These are phyloP conservation scores for Blastobotrys mokoenaii DNA, from an alignment of 805 yeast species.

Conservation along the genomic window DNA sequence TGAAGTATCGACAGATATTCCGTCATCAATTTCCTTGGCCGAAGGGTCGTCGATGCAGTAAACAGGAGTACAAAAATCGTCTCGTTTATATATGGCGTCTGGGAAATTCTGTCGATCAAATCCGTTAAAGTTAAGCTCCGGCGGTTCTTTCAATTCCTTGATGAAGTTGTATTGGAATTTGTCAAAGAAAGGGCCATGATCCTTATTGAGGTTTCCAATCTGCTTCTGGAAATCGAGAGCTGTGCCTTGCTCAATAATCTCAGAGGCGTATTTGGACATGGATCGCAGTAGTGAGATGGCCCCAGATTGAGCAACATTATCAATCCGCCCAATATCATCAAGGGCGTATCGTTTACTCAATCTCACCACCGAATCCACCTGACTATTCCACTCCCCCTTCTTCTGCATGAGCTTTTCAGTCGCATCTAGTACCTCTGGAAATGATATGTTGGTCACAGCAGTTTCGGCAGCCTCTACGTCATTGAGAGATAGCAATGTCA, in stretches of 20 bases:
- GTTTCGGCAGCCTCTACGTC: background rate
- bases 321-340: slow-evolving; percentile 13
- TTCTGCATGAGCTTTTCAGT: background rate
- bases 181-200: slow-evolving; percentile 8
- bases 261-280: background rate
- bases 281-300: slow-evolving; percentile 9
- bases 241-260: slow-evolving; percentile 2
- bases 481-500: background rate
- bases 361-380: background rate
- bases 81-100: background rate
- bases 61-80: slow-evolving; percentile 36
- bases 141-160: too few species aligned
- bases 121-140: too few species aligned
- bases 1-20: slow-evolving; percentile 47
- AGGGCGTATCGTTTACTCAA: slow-evolving; percentile 12
- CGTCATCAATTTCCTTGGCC: slow-evolving; percentile 93
- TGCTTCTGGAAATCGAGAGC: slow-evolving; percentile 6
- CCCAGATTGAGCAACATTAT: slow-evolving; percentile 11
- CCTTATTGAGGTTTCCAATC: slow-evolving; percentile 1
- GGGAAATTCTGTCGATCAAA: background rate
- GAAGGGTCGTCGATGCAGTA: slow-evolving; percentile 75
- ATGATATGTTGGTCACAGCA: too few species aligned
- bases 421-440: too few species aligned
- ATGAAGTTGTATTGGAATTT: too few species aligned
- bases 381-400: background rate